phyloP scores from a whole-genome alignment of 2,329 filamentous ascomycete species.

The Periconia sp. region DNA sequence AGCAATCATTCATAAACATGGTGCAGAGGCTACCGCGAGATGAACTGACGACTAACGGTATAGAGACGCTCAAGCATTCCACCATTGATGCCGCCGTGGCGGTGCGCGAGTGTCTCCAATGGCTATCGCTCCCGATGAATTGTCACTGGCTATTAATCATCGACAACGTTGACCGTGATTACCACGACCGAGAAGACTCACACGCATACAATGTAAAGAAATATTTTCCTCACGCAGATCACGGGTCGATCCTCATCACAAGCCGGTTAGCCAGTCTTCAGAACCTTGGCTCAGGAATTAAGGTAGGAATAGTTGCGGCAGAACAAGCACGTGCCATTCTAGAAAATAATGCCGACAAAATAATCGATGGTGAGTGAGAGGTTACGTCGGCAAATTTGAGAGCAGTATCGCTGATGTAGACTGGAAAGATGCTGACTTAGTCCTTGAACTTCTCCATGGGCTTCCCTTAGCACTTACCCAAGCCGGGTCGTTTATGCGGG shows the following conservation, averaged over 20 bases:
- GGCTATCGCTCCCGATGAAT: conserved; percentile 22
- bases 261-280: conserved; percentile 21
- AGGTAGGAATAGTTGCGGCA: conserved; percentile 25
- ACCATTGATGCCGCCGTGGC: conserved; percentile 14
- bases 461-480: too few species aligned
- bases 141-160: conserved; percentile 21
- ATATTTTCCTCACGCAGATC: conserved; percentile 21
- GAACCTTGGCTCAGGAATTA: conserved; percentile 34
- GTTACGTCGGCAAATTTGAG: conserved; percentile 10
- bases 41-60: conserved; percentile 14
- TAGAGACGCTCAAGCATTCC: conserved; percentile 14
- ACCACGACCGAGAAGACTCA: conserved; percentile 12
- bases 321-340: conserved; percentile 33
- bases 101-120: conserved; percentile 19
- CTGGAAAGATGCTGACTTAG: too few species aligned
- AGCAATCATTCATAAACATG: conserved; percentile 18
- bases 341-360: conserved; percentile 25
- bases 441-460: too few species aligned
- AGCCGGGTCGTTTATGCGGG: too few species aligned
- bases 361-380: conserved; percentile 19
- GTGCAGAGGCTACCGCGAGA: conserved; percentile 16
- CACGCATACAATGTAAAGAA: conserved; percentile 21
- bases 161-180: conserved; percentile 26
- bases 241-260: conserved; percentile 25
- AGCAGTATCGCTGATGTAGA: too few species aligned